Base-by-base conservation (phyloP, 192 early-diverging fungal genomes). In the Coemansia sp. region DNA sequence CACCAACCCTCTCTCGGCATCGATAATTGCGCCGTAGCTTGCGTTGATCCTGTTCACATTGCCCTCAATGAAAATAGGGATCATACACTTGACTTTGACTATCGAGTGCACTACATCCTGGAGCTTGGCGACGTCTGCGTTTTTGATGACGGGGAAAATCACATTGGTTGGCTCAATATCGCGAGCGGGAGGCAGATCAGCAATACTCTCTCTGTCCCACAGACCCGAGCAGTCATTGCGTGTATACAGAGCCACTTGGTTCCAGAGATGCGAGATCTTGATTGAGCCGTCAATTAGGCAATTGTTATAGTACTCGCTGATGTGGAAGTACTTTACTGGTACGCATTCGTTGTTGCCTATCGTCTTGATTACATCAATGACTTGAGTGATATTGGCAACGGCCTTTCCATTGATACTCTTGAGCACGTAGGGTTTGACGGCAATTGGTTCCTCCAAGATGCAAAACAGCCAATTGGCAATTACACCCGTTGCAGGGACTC, bases 1-100 rank as follows among this genome's bases (percentile, higher is more conserved):
- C 28, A 97, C 91, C 44, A 98, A 72, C 6, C 95, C 95, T 42
- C 84, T 86, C 62, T 89, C 80, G 2, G 87, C 90, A 46, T 94
- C 92, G 1, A 96, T 83, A 4, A 96, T 85, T 9, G 95, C 78
- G n/a, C 94, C 96, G 62, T 87, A 87, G 58, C 73, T 43, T 5
- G 66, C 72, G 80, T 35, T 59, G 26, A 43, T 35, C 30, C 21
- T 19, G 11, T 52, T 30, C 11, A 21, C 37, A 23, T 55, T 50
- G 3, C 80, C 72, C n/a, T 82, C 80, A 11, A 73, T 68, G 16
- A 46, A n/a, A 5, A 69, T 47, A 11, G 80, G 72, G 21, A 75
- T 43, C 65, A 35, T 19, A 44, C 60, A 60, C 47, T 35, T 58
- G 47, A 82, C 80, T 4, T 30, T 53, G 46, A 82, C 80, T 11